Conservation (phyloP, 2,329 filamentous ascomycete genomes). For the Lachnellula subtilissima region DNA sequence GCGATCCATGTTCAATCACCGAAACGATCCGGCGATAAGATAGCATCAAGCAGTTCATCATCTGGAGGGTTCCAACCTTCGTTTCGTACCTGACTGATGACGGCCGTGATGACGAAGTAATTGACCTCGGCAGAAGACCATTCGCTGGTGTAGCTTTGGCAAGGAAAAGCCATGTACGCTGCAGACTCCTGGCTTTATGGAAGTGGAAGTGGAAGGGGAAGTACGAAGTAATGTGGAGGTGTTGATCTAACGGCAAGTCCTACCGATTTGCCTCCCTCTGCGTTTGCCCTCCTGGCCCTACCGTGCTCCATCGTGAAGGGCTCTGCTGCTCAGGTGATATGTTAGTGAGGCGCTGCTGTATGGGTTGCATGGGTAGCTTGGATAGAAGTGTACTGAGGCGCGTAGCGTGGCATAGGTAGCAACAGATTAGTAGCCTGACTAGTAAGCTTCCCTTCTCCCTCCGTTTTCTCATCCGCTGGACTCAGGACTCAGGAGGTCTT, state of each 20-base stretch:
- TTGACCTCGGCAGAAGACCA: not conserved
- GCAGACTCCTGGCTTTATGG: not conserved
- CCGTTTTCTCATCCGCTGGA: not conserved
- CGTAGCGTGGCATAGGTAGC: not conserved
- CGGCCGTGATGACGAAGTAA: not conserved
- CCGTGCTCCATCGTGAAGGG: constrained; percentile 13
- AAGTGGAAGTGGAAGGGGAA: not conserved
- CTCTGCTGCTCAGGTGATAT: constrained; percentile 24
- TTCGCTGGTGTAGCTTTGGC: not conserved
- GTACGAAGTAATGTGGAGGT: not conserved
- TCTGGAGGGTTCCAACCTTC: not conserved
- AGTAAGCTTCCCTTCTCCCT: not conserved
- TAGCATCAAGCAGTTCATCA: not conserved
- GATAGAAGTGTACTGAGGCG: not conserved
- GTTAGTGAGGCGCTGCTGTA: constrained; percentile 4
- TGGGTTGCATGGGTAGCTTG: not conserved
- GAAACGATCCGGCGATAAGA: constrained; percentile 7
- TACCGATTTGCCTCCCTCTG: not conserved
- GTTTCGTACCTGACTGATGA: not conserved
- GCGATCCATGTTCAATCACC: constrained; percentile 1
- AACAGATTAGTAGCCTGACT: not conserved
- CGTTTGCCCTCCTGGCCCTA: not conserved
- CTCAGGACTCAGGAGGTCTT: not conserved
- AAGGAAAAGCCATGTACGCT: not conserved
- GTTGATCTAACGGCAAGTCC: not conserved